Base-by-base conservation (phyloP, 805 yeast genomes). In the Myxozyma lipomycoides region DNA sequence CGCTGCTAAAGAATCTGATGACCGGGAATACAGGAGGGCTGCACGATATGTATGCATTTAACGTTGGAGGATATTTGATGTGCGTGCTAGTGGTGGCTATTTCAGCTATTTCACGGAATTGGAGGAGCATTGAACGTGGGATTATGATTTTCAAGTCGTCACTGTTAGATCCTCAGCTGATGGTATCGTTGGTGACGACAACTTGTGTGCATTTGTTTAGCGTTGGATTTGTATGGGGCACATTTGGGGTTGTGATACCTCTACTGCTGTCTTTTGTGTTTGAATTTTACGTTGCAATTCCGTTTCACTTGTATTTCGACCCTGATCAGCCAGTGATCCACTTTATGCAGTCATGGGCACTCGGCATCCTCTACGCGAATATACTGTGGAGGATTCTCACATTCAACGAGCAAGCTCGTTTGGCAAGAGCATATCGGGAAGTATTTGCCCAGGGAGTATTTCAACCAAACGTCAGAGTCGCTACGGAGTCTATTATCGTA, bases 21-120 rank as follows among this genome's bases (percentile, higher is more conserved):
- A 46, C 48, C 9, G 40, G 38, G 22, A 49, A 48, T 21, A 24
- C 43, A 22, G 24, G 21, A 10, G 46, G 28, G 37, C 50, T 52
- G 26, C 61, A 61, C 26, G 68, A 66, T 40, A 34, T 59, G 9
- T 49, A 55, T 25, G 38, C 59, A 22, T 59, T 56, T 30, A 39
- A 47, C 15, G 26, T 61, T 37, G 70, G 70, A 6, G 58, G 38
- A 9, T 52, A 45, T 32, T n/a, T 52, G 5, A 22, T 51, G 23
- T 36, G 59, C 45, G 6, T 41, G 21, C 34, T 38, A 40, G 22
- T 35, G 18, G 46, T 46, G 6, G 40, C 43, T 15, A n/a, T n/a
- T n/a, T n/a, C n/a, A n/a, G n/a, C n/a, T n/a, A n/a, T n/a, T n/a
- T n/a, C n/a, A n/a, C 45, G 26, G 40, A 19, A 46, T 32, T 35